Conservation (phyloP, 768 basidiomycete genomes). For the Phlegmacium glaucopus region DNA sequence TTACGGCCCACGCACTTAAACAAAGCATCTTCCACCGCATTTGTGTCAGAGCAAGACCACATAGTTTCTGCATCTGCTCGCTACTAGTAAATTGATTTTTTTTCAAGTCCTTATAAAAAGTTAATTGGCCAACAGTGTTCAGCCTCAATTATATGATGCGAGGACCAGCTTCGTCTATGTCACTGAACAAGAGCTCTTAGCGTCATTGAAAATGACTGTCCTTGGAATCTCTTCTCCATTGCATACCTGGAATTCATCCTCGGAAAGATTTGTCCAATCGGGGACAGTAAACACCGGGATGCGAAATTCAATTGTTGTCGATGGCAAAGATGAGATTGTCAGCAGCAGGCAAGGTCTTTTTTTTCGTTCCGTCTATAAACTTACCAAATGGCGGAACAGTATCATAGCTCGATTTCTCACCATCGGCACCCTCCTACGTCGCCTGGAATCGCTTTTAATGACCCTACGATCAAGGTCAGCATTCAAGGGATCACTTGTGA, state of each 20-base stretch:
- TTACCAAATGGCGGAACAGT: background rate
- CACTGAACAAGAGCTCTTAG: conserved; percentile 43
- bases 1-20: conserved; percentile 32
- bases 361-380: background rate
- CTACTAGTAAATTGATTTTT: conserved; percentile 45
- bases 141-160: conserved; percentile 41
- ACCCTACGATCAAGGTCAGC: conserved; percentile 48
- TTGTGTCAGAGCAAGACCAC: conserved; percentile 66
- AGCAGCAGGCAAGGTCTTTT: conserved; percentile 47
- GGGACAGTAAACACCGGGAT: conserved; percentile 29
- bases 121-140: conserved; percentile 36
- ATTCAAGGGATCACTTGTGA: background rate
- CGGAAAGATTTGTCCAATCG: conserved; percentile 55
- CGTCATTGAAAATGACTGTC: conserved; percentile 51
- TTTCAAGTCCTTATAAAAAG: background rate
- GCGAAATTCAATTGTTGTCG: conserved; percentile 40
- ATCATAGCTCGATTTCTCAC: conserved; percentile 64
- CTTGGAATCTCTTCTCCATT: conserved; percentile 68
- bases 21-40: conserved; percentile 40
- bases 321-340: conserved; percentile 54
- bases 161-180: conserved; percentile 39
- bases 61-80: conserved; percentile 52
- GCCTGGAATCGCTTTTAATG: conserved; percentile 55
- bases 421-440: conserved; percentile 65
- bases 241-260: conserved; percentile 55